These are phyloP conservation scores for Allomyces arbusculus DNA, from an alignment of 192 early-diverging fungal species.

Conservation along the genomic window DNA sequence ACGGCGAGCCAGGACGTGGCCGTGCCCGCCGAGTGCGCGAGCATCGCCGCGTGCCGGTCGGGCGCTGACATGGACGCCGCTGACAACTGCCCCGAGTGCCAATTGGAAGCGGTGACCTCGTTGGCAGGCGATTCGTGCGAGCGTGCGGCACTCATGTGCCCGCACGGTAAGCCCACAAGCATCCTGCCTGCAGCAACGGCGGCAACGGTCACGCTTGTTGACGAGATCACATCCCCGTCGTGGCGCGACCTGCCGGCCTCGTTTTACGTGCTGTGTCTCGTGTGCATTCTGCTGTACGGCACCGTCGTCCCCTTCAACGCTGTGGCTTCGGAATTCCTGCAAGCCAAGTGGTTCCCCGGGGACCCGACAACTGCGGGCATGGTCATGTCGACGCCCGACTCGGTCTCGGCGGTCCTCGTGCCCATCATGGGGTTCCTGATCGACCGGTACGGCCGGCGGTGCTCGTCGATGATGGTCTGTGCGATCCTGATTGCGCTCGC, in stretches of 20 bases:
- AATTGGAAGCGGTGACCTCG: neutral
- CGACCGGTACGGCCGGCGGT: constrained; percentile 29
- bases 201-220: too few species aligned
- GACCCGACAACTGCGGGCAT: constrained; percentile 31
- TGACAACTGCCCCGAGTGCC: neutral
- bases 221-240: neutral
- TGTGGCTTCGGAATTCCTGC: constrained; percentile 38
- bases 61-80: constrained; percentile 5
- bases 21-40: constrained; percentile 11
- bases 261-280: constrained; percentile 31
- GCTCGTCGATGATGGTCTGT: constrained; percentile 26
- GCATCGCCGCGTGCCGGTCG: constrained; percentile 5
- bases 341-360: constrained; percentile 34
- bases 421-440: constrained; percentile 33
- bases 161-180: constrained; percentile 6
- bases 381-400: constrained; percentile 30
- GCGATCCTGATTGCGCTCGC: constrained; percentile 27
- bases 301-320: constrained; percentile 39
- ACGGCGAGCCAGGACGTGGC: constrained; percentile 11
- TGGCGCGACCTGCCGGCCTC: constrained; percentile 7
- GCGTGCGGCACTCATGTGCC: constrained; percentile 1
- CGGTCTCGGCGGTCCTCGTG: constrained; percentile 34
- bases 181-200: neutral
- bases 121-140: neutral
- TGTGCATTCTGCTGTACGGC: constrained; percentile 28